Evolutionary conservation across 495 filamentous ascomycete species (phyloP).

Genomic region (Pseudomonodictys pantanalensis): DNA sequence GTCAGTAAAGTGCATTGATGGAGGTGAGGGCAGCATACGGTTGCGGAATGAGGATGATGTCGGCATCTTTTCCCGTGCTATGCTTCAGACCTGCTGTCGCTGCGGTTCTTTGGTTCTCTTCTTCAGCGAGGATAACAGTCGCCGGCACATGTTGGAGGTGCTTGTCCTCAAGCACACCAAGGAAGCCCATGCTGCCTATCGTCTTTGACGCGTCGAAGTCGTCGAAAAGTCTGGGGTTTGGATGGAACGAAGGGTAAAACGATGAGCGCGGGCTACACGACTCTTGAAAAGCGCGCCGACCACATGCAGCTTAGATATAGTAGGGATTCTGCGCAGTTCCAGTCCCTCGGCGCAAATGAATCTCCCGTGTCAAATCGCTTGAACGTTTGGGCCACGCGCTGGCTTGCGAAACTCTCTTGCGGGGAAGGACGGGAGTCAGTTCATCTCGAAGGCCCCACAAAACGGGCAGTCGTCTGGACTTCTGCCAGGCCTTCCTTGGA

Average conservation of each 20-base stretch:
- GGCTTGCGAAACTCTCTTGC: constrained; percentile 15
- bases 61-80: constrained; percentile 24
- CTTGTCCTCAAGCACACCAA: constrained; percentile 25
- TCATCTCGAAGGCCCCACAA: constrained; percentile 16
- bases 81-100: constrained; percentile 25
- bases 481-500: not conserved
- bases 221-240: not conserved
- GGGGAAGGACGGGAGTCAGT: constrained; percentile 12
- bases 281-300: too few species aligned
- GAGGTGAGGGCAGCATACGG: constrained; percentile 4
- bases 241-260: not conserved
- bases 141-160: constrained; percentile 26
- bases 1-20: not conserved
- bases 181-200: constrained; percentile 25
- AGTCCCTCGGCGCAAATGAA: not conserved
- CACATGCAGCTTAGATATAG: too few species aligned
- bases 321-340: not conserved
- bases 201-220: not conserved
- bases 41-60: constrained; percentile 32
- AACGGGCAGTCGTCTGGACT: not conserved
- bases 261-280: not conserved
- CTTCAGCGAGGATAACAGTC: constrained; percentile 23
- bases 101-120: not conserved
- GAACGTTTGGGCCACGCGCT: constrained; percentile 11
- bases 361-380: constrained; percentile 12